phyloP scores from a whole-genome alignment of 345 rosid species.

The rapeseed (Brassica napus) region Da-Ae NC_063434.1:25703501-25704000 shows the following conservation, averaged over 20 bases:
- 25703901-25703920: conserved; percentile 88
- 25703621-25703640: neutral
- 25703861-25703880: conserved; percentile 74
- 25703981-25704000: neutral
- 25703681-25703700: neutral
- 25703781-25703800: conserved; percentile 82
- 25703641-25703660: neutral
- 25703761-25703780: conserved; percentile 73
- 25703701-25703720: conserved; percentile 9
- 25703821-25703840: conserved; percentile 92
- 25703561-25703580: neutral
- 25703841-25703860: conserved; percentile 90
- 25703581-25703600: neutral
- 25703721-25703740: conserved; percentile 1
- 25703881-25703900: conserved; percentile 70
- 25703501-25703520: neutral
- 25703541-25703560: neutral
- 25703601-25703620: neutral
- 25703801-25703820: conserved; percentile 91
- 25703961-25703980: neutral
- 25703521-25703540: neutral
- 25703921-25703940: conserved; percentile 80
- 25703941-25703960: neutral
- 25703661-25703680: neutral
- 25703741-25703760: neutral